phyloP scores from a whole-genome alignment of 2,329 filamentous ascomycete species.

The Talaromyces piceae region DNA sequence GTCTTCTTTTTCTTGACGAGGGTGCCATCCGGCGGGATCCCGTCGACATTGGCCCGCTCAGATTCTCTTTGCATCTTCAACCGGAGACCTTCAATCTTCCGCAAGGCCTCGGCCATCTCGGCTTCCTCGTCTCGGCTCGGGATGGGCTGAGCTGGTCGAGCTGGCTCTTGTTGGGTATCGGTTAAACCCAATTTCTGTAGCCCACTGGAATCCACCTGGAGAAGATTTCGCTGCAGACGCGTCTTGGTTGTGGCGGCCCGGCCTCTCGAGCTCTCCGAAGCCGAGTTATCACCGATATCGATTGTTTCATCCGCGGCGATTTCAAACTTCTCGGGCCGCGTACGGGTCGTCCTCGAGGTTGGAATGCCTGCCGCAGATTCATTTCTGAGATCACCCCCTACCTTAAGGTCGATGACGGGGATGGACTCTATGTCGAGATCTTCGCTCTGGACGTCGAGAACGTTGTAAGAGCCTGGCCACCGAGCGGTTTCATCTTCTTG shows the following conservation, averaged over 20 bases:
- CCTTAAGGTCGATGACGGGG: slow-evolving; percentile 85
- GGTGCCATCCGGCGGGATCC: slow-evolving; percentile 38
- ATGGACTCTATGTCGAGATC: slow-evolving; percentile 89
- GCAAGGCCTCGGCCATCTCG: slow-evolving; percentile 82
- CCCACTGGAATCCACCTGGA: slow-evolving; percentile 81
- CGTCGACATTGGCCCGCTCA: slow-evolving; percentile 44
- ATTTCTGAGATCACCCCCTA: slow-evolving; percentile 48
- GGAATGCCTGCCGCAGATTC: slow-evolving; percentile 6
- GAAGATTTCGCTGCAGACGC: slow-evolving; percentile 51
- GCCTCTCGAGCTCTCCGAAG: slow-evolving; percentile 36
- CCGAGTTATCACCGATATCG: slow-evolving; percentile 32
- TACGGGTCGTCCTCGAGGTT: slow-evolving; percentile 6
- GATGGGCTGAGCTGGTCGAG: slow-evolving; percentile 41
- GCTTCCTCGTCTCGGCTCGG: slow-evolving; percentile 66
- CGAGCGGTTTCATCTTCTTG: slow-evolving; percentile 47
- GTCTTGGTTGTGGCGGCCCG: slow-evolving; percentile 10
- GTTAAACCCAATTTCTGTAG: slow-evolving; percentile 67
- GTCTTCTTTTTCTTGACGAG: slow-evolving; percentile 50
- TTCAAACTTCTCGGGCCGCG: slow-evolving; percentile 46
- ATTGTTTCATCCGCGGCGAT: slow-evolving; percentile 69
- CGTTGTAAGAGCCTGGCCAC: slow-evolving; percentile 56
- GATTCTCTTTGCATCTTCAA: slow-evolving; percentile 65
- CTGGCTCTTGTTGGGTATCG: slow-evolving; percentile 24
- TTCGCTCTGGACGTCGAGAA: slow-evolving; percentile 64
- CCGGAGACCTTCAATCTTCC: slow-evolving; percentile 76